Conservation (phyloP, 495 filamentous ascomycete species). For the Penicillium steckii region DNA sequence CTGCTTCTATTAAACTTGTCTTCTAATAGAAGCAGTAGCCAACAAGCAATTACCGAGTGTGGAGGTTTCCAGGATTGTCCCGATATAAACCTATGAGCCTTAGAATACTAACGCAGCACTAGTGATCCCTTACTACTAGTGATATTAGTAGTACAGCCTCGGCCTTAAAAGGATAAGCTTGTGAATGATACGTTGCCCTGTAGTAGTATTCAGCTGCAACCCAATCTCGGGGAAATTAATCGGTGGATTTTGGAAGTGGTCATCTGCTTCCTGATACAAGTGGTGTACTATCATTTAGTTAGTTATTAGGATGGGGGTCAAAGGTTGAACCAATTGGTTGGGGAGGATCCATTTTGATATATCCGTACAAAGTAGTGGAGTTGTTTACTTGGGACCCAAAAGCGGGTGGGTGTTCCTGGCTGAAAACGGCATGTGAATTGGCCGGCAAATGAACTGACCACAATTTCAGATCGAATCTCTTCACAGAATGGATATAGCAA, state of each 20-base stretch:
- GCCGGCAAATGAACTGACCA: no score
- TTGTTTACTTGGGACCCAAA: background rate
- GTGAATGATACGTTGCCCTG: background rate
- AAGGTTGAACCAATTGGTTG: background rate
- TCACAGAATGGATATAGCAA: no score
- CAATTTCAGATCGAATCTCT: no score
- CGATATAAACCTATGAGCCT: no score
- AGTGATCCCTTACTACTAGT: background rate
- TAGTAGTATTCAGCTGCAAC: background rate
- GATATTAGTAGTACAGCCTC: background rate
- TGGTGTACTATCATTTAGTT: background rate
- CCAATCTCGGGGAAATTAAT: background rate
- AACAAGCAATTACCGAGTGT: no score
- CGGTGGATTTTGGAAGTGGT: background rate
- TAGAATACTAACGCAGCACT: background rate
- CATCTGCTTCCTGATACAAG: background rate
- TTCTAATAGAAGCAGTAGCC: no score
- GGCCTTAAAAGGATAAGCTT: background rate
- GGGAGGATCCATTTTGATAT: background rate
- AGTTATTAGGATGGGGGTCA: background rate
- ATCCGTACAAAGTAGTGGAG: no score
- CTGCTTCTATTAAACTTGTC: no score
- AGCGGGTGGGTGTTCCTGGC: background rate
- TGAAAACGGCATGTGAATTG: background rate
- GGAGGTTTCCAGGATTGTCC: no score